Conservation (phyloP, 2,329 filamentous ascomycete species). For the Pseudogymnoascus verrucosus region DNA sequence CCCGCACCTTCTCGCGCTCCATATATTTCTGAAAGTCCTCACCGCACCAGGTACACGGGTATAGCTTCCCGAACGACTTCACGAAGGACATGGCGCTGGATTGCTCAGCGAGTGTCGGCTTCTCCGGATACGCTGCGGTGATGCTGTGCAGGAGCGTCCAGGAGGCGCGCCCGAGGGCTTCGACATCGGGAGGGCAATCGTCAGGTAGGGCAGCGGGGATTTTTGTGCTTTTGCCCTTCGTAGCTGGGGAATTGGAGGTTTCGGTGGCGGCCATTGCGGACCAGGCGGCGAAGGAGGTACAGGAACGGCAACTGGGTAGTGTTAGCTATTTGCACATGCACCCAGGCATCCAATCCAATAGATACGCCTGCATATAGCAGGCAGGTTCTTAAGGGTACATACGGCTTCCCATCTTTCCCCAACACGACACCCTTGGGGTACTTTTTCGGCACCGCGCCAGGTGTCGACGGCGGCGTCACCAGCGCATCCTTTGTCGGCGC, state of each 20-base stretch:
- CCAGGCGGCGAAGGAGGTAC: conserved; percentile 51
- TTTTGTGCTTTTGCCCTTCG: conserved; percentile 28
- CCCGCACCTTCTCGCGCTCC: conserved; percentile 50
- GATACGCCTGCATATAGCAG: background rate
- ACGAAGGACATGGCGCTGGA: conserved; percentile 72
- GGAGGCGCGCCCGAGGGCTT: conserved; percentile 73
- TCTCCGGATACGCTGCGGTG: conserved; percentile 73
- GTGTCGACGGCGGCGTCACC: conserved; percentile 17
- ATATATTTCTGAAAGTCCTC: conserved; percentile 86
- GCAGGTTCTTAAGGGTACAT: conserved; percentile 29
- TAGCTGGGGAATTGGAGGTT: conserved; percentile 37
- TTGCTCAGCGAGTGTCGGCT: conserved; percentile 62
- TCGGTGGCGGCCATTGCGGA: conserved; percentile 35
- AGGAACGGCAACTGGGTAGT: conserved; percentile 60
- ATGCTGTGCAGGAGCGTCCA: conserved; percentile 95
- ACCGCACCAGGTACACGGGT: conserved; percentile 93
- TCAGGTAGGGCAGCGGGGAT: conserved; percentile 34
- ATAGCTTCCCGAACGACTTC: conserved; percentile 71
- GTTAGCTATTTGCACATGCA: conserved; percentile 17
- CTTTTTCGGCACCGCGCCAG: conserved; percentile 32
- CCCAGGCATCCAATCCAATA: conserved; percentile 1
- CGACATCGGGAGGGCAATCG: conserved; percentile 88
- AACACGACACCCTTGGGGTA: conserved; percentile 66
- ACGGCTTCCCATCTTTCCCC: conserved; percentile 80
- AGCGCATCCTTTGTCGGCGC: conserved; percentile 20